Percentiles rank a stretch among this genome's conserved stretches.
Evolutionary conservation across 768 basidiomycete genomes (phyloP).

Genomic region (Boletus patriciae): DNA sequence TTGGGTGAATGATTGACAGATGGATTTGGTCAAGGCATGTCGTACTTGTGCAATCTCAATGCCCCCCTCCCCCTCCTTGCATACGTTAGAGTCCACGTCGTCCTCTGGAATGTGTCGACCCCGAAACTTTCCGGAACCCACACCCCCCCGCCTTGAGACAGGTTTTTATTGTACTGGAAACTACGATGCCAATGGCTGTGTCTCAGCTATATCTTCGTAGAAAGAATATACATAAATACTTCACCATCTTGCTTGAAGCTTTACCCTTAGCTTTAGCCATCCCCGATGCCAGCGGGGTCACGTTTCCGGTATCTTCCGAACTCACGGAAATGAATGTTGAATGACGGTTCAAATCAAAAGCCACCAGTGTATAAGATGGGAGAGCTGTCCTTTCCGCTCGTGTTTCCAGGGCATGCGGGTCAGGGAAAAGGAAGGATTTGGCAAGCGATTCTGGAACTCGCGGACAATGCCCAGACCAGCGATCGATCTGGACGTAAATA

Average conservation of each 20-base stretch:
- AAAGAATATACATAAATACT: too few relatives aligned
- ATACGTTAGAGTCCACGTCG: background rate
- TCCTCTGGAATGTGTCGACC: background rate
- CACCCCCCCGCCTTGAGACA: too few relatives aligned
- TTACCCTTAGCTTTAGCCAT: too few relatives aligned
- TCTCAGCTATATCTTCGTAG: background rate
- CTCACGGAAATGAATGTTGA: slow-evolving; percentile 5
- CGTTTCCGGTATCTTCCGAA: background rate
- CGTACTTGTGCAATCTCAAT: too few relatives aligned
- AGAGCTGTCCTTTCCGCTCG: background rate
- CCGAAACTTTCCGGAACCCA: background rate
- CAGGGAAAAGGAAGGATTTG: background rate
- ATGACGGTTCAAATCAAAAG: background rate
- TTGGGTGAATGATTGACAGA: too few relatives aligned
- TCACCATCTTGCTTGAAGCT: too few relatives aligned
- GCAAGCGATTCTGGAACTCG: background rate
- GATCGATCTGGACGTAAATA: background rate
- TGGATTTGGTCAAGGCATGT: too few relatives aligned
- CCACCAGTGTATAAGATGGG: background rate
- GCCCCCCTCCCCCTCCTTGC: background rate
- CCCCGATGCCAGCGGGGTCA: background rate
- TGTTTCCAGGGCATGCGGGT: background rate
- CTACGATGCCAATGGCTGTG: too few relatives aligned
- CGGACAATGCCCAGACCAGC: background rate
- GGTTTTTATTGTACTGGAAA: too few relatives aligned